These are phyloP conservation scores for Neoboletus subvelutipes DNA, from an alignment of 768 basidiomycete genomes.

Conservation along the genomic window DNA sequence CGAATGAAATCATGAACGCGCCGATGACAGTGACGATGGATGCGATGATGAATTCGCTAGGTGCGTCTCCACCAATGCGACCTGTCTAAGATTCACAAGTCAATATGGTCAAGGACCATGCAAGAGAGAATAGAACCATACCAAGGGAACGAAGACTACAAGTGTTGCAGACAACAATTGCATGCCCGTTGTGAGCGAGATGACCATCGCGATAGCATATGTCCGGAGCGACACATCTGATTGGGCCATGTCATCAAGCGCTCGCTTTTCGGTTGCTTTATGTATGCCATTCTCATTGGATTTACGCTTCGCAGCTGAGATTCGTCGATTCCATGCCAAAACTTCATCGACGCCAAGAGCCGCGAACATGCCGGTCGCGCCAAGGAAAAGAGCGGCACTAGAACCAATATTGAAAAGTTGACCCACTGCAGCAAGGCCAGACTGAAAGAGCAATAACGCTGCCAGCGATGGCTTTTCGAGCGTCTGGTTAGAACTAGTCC, in stretches of 20 bases:
- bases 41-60: conserved; percentile 87
- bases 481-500: conserved; percentile 25
- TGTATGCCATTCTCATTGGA: conserved; percentile 2
- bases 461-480: conserved; percentile 63
- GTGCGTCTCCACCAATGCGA: conserved; percentile 76
- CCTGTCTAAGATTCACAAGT: conserved; percentile 57
- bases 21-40: conserved; percentile 63
- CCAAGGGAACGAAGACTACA: conserved; percentile 90
- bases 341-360: conserved; percentile 54
- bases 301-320: neutral
- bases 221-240: conserved; percentile 52
- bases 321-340: conserved; percentile 26
- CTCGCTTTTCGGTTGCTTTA: neutral
- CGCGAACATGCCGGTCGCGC: conserved; percentile 53
- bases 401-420: conserved; percentile 76
- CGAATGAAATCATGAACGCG: conserved; percentile 57
- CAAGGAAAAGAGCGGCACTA: conserved; percentile 70
- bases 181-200: conserved; percentile 56
- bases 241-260: conserved; percentile 8
- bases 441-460: conserved; percentile 60
- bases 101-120: conserved; percentile 1
- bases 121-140: conserved; percentile 31
- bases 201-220: conserved; percentile 59
- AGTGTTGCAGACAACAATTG: conserved; percentile 60
- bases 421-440: conserved; percentile 50